phyloP scores from a whole-genome alignment of 208 protist species.

The Tritrichomonas musculus region DNA sequence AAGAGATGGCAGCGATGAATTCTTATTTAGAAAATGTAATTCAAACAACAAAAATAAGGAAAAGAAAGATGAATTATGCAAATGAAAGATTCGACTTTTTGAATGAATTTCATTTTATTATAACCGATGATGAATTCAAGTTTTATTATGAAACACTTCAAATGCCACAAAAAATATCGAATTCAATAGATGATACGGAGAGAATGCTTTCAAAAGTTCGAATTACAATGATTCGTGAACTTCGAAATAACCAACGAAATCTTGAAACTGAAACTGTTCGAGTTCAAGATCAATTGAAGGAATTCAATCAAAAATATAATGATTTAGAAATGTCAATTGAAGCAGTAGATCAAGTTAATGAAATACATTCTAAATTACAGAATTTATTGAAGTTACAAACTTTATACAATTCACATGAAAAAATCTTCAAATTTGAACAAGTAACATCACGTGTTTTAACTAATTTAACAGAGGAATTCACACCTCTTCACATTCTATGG shows the following conservation, averaged over 20 bases:
- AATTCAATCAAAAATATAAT: background rate
- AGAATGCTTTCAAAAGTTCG: background rate
- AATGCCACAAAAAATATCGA: background rate
- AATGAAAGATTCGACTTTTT: background rate
- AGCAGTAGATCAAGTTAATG: slow-evolving; percentile 3
- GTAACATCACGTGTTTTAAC: background rate
- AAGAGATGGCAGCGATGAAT: background rate
- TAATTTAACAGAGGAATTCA: background rate
- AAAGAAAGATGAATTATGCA: background rate
- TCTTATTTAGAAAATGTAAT: background rate
- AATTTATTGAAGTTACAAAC: background rate
- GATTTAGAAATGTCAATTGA: background rate
- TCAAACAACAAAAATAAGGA: background rate
- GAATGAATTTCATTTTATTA: background rate
- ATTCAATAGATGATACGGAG: background rate
- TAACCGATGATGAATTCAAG: background rate
- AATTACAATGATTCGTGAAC: slow-evolving; percentile 15
- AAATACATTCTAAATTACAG: background rate
- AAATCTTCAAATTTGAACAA: slow-evolving; percentile 1
- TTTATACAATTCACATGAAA: background rate
- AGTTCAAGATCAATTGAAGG: background rate
- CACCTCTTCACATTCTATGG: background rate
- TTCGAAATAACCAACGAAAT: background rate
- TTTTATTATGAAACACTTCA: background rate
- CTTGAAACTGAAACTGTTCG: background rate